Percentiles rank a stretch among this genome's conserved stretches.
These are phyloP conservation scores for Xylariales sp. DNA, from an alignment of 2,329 filamentous ascomycete genomes.

Conservation along the genomic window DNA sequence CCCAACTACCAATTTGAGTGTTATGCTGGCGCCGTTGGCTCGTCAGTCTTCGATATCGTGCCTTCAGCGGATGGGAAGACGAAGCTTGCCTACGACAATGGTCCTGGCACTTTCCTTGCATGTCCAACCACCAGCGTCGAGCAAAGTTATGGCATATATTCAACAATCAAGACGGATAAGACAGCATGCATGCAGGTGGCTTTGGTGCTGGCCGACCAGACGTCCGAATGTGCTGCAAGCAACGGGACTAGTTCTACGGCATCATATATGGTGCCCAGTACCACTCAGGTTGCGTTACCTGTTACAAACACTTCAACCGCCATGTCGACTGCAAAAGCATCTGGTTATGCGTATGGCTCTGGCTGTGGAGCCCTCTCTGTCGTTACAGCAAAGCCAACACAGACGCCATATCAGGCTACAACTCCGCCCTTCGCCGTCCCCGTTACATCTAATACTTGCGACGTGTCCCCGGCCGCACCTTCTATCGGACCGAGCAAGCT, in stretches of 20 bases:
- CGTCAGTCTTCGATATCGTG: conserved; percentile 19
- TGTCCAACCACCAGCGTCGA: conserved; percentile 18
- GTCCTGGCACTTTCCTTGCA: conserved; percentile 19
- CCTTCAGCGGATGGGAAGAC: conserved; percentile 13
- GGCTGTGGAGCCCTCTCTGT: background rate
- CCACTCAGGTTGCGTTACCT: background rate
- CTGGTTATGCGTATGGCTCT: background rate
- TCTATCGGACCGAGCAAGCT: conserved; percentile 22
- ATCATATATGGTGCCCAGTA: background rate
- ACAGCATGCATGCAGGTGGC: conserved; percentile 18
- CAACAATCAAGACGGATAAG: conserved; percentile 15
- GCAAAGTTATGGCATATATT: conserved; percentile 22
- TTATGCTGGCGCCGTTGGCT: conserved; percentile 17
- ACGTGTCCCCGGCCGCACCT: conserved; percentile 16
- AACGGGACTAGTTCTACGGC: background rate
- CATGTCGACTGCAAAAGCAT: background rate
- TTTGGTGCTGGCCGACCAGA: conserved; percentile 17
- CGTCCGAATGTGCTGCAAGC: conserved; percentile 12
- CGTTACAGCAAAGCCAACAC: background rate
- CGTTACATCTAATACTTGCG: too few relatives aligned
- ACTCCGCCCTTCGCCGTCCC: too few relatives aligned
- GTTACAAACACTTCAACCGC: background rate
- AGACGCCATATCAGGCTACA: background rate
- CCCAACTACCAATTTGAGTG: conserved; percentile 23
- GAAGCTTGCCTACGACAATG: conserved; percentile 21